These are phyloP conservation scores for Colletotrichum chrysophilum DNA, from an alignment of 2,329 filamentous ascomycete species.

Conservation along the genomic window DNA sequence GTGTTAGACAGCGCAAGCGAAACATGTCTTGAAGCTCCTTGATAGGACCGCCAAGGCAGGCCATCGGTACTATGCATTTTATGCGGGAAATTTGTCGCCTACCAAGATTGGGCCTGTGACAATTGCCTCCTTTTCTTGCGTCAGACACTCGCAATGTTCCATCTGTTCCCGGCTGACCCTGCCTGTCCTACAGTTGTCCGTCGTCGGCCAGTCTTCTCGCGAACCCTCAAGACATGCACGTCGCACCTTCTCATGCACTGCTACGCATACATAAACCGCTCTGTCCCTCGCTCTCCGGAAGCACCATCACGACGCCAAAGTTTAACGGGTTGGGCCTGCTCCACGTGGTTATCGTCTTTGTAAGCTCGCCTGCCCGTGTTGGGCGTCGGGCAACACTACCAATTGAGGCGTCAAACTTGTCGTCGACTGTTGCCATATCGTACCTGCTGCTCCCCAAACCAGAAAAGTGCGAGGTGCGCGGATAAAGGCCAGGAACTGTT, in stretches of 20 bases:
- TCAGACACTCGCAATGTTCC: neutral
- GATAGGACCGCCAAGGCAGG: constrained; percentile 18
- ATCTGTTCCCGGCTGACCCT: neutral
- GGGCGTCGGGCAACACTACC: neutral
- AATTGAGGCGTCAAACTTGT: neutral
- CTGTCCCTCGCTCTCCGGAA: neutral
- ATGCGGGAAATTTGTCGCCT: constrained; percentile 20
- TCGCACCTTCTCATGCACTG: constrained; percentile 16
- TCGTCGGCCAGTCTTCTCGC: neutral
- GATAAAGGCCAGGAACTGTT: neutral
- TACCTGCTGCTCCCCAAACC: neutral
- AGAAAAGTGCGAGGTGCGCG: neutral
- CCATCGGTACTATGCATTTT: constrained; percentile 18
- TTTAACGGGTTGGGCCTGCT: neutral
- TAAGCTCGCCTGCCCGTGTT: neutral
- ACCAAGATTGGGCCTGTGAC: constrained; percentile 17
- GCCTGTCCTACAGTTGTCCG: neutral
- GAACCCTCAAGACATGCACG: neutral
- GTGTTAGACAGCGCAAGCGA: constrained; percentile 17
- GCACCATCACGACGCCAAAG: neutral
- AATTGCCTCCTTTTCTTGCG: neutral
- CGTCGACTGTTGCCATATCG: neutral
- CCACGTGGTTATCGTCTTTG: neutral
- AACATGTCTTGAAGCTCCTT: constrained; percentile 22
- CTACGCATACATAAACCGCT: constrained; percentile 12